phyloP scores from a whole-genome alignment of 2,329 filamentous ascomycete genomes.

The Ceratocystis papillata region DNA sequence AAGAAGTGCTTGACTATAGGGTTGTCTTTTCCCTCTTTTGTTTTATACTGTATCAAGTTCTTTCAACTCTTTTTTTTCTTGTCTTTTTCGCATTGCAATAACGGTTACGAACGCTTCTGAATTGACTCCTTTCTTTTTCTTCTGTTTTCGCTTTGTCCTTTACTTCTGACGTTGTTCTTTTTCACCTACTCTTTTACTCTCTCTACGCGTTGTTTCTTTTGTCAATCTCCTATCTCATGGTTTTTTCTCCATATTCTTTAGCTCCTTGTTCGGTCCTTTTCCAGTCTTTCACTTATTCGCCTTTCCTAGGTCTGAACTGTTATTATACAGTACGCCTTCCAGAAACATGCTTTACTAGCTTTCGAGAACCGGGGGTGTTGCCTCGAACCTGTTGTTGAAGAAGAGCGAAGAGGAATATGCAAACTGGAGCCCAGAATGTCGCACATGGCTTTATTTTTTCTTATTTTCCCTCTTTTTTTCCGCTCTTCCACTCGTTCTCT shows the following conservation, averaged over 20 bases:
- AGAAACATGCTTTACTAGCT: too few species aligned
- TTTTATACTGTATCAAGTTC: constrained; percentile 15
- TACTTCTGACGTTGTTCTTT: constrained; percentile 20
- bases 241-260: not conserved
- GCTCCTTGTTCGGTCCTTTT: not conserved
- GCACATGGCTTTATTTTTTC: not conserved
- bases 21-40: constrained; percentile 10
- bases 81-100: constrained; percentile 21
- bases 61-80: constrained; percentile 12
- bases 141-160: constrained; percentile 4
- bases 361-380: too few species aligned
- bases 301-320: too few species aligned
- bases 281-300: too few species aligned
- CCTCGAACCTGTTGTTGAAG: too few species aligned
- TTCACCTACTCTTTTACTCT: constrained; percentile 6
- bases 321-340: too few species aligned
- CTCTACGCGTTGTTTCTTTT: not conserved
- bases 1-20: not conserved
- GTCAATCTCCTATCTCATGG: not conserved
- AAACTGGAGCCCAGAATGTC: not conserved
- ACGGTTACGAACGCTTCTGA: constrained; percentile 25
- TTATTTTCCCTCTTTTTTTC: too few species aligned
- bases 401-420: too few species aligned
- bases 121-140: constrained; percentile 4
- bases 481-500: not conserved